Conservation (phyloP, 1,139 yeast species). For the Pichia sp. region DNA sequence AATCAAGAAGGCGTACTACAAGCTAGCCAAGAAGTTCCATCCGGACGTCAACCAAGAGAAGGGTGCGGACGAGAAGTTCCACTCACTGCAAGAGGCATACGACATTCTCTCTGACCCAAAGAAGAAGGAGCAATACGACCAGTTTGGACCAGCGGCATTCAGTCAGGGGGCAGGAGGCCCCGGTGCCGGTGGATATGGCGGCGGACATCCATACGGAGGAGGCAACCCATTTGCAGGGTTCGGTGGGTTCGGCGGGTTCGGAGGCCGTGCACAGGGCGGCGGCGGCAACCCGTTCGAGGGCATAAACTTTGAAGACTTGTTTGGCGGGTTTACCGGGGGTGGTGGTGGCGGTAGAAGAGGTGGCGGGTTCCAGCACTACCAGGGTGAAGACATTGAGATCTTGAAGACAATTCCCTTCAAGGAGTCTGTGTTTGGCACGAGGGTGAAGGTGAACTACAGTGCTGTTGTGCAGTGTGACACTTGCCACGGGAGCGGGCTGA, state of each 20-base stretch:
- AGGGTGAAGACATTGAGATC: conserved; percentile 87
- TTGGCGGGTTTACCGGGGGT: conserved; percentile 45
- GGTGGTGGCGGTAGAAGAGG: conserved; percentile 27
- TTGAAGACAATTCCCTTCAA: conserved; percentile 70
- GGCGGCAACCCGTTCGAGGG: conserved; percentile 33
- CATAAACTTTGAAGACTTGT: conserved; percentile 80
- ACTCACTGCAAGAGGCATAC: conserved; percentile 89
- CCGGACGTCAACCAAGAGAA: conserved; percentile 94
- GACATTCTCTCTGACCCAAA: conserved; percentile 85
- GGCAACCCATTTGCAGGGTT: conserved; percentile 41
- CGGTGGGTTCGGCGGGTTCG: conserved; percentile 31
- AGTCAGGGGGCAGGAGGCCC: conserved; percentile 37
- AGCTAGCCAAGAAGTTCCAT: conserved; percentile 87
- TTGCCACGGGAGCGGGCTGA: conserved; percentile 83
- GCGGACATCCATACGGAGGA: conserved; percentile 39
- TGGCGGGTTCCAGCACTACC: conserved; percentile 63
- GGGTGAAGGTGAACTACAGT: conserved; percentile 61
- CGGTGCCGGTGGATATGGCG: conserved; percentile 37
- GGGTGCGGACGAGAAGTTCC: conserved; percentile 84
- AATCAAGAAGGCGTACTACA: conserved; percentile 90
- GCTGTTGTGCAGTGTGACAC: conserved; percentile 74
- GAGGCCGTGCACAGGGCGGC: conserved; percentile 17
- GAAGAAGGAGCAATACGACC: conserved; percentile 87
- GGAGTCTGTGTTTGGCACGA: conserved; percentile 83
- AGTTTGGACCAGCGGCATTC: conserved; percentile 84